Conservation (phyloP, 441 rosid genomes). For the Aquilaria agallochum region DNA sequence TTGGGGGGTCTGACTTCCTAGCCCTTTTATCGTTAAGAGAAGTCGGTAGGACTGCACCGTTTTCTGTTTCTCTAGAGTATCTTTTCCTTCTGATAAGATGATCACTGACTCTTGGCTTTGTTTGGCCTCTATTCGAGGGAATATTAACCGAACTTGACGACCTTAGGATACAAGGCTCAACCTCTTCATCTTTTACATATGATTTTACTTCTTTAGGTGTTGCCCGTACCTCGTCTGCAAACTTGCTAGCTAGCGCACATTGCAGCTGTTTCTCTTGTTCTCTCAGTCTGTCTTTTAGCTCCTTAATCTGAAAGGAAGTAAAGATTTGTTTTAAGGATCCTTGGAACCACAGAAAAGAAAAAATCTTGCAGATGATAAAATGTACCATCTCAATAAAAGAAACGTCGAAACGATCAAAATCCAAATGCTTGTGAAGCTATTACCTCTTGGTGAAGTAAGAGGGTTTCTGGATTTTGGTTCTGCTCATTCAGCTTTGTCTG, state of each 20-base stretch:
- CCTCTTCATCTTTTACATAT: constrained; percentile 36
- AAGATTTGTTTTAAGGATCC: neutral
- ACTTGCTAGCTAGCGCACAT: constrained; percentile 28
- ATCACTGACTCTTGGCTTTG: constrained; percentile 33
- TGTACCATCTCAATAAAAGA: neutral
- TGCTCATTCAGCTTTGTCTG: constrained; percentile 40
- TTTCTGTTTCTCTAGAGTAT: constrained; percentile 74
- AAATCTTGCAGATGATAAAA: no score
- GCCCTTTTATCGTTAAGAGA: constrained; percentile 45
- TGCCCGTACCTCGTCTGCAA: constrained; percentile 28
- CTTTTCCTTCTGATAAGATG: constrained; percentile 53
- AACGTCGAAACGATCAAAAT: neutral
- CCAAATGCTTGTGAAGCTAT: constrained; percentile 3
- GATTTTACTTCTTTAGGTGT: constrained; percentile 51
- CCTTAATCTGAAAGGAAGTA: constrained; percentile 55
- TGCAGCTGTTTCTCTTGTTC: constrained; percentile 64
- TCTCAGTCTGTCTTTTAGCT: constrained; percentile 66
- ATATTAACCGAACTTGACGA: constrained; percentile 49
- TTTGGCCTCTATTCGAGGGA: constrained; percentile 35
- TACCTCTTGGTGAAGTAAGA: constrained; percentile 56
- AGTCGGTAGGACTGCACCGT: constrained; percentile 29
- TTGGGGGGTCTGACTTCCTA: constrained; percentile 84
- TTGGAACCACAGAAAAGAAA: neutral
- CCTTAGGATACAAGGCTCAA: constrained; percentile 53
- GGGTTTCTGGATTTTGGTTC: constrained; percentile 39